These are phyloP conservation scores for Alternaria gansuensis DNA, from an alignment of 2,329 filamentous ascomycete species.

Conservation along the genomic window DNA sequence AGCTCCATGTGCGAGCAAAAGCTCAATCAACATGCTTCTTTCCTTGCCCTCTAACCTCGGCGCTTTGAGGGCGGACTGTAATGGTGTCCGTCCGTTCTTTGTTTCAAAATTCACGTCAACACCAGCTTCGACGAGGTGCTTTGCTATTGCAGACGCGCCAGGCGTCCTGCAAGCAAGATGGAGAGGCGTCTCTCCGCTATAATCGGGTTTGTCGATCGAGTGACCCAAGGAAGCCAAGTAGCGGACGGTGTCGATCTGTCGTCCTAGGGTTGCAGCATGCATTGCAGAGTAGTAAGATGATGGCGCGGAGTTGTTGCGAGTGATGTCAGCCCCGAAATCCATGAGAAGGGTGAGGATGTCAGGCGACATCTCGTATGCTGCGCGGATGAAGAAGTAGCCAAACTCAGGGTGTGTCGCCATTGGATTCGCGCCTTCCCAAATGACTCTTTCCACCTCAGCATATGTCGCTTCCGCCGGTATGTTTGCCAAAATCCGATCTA, in stretches of 20 bases:
- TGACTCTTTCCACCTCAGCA: slow-evolving; percentile 39
- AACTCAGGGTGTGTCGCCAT: slow-evolving; percentile 44
- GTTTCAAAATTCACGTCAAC: slow-evolving; percentile 44
- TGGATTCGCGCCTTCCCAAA: slow-evolving; percentile 46
- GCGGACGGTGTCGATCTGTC: slow-evolving; percentile 38
- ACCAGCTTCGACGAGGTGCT: slow-evolving; percentile 42
- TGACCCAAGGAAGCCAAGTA: slow-evolving; percentile 40
- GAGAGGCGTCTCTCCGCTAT: slow-evolving; percentile 44
- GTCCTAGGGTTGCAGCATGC: slow-evolving; percentile 43
- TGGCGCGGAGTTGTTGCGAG: slow-evolving; percentile 22
- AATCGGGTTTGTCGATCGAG: slow-evolving; percentile 40
- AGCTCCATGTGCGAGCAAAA: slow-evolving; percentile 43
- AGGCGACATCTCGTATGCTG: slow-evolving; percentile 39
- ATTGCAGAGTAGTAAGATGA: slow-evolving; percentile 37
- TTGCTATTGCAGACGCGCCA: slow-evolving; percentile 39
- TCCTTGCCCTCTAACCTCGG: slow-evolving; percentile 37
- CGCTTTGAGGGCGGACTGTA: slow-evolving; percentile 35
- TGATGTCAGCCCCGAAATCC: slow-evolving; percentile 46
- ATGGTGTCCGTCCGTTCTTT: slow-evolving; percentile 34
- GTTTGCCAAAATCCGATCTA: slow-evolving; percentile 44
- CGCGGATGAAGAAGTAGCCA: slow-evolving; percentile 43
- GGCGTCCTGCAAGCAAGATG: slow-evolving; percentile 43
- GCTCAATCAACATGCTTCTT: slow-evolving; percentile 41
- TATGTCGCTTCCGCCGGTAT: slow-evolving; percentile 36
- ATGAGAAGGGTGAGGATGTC: slow-evolving; percentile 37